Conservation (phyloP, 1,284 basidiomycete genomes). For the Coriolopsis trogii region DNA sequence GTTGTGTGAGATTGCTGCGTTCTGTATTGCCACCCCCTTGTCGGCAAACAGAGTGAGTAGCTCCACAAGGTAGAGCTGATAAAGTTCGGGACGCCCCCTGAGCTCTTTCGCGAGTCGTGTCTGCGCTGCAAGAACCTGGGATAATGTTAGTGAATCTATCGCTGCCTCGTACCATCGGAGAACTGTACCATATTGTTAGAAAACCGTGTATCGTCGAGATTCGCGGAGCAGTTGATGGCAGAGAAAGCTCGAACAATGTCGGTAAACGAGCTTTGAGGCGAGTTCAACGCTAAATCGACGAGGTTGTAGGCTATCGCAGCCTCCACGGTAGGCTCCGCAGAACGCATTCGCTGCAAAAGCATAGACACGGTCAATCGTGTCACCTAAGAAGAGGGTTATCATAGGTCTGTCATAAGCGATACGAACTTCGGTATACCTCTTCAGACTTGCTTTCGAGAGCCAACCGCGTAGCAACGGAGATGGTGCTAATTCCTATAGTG, state of each 20-base stretch:
- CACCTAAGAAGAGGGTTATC: too few species aligned
- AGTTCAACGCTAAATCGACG: slow-evolving; percentile 85
- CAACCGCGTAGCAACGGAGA: slow-evolving; percentile 84
- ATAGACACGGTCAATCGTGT: slow-evolving; percentile 89
- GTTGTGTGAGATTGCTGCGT: slow-evolving; percentile 65
- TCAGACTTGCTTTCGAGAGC: slow-evolving; percentile 83
- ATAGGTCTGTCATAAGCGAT: too few species aligned
- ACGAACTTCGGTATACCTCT: slow-evolving; percentile 74
- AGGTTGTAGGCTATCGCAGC: slow-evolving; percentile 91
- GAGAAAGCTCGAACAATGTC: slow-evolving; percentile 90
- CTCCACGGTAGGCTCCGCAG: slow-evolving; percentile 85
- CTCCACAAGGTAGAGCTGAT: slow-evolving; percentile 83
- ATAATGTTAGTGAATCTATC: too few species aligned
- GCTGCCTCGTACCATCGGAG: too few species aligned
- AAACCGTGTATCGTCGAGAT: slow-evolving; percentile 83
- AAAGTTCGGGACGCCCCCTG: slow-evolving; percentile 70
- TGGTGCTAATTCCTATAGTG: slow-evolving; percentile 87
- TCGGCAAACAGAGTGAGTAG: slow-evolving; percentile 87
- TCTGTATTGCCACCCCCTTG: slow-evolving; percentile 91
- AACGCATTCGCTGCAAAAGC: slow-evolving; percentile 86
- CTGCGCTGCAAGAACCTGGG: slow-evolving; percentile 86
- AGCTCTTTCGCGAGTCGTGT: slow-evolving; percentile 85
- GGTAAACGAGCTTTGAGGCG: slow-evolving; percentile 76
- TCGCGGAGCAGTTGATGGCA: slow-evolving; percentile 81
- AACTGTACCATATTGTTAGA: slow-evolving; percentile 89